A percentile compares a stretch with the other conserved stretches of the same genome.
phyloP scores from a whole-genome alignment of 352 stramenopile genomes.

The Labyrinthula sp. region DNA sequence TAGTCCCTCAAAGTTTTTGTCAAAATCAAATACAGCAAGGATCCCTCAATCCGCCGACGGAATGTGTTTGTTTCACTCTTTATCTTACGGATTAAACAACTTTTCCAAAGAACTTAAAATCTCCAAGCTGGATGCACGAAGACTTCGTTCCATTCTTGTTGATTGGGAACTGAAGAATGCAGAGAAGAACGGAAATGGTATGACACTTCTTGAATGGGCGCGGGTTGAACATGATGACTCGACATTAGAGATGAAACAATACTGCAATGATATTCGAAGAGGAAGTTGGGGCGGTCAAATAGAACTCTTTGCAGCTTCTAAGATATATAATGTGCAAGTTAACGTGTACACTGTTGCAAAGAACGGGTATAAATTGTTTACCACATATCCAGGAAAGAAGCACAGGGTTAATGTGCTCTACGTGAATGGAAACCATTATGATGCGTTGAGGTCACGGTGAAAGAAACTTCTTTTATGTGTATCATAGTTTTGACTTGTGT shows the following conservation, averaged over 20 bases:
- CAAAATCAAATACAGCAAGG: conserved; percentile 4
- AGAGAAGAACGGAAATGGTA: no score
- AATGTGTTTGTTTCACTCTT: conserved; percentile 55
- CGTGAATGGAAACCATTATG: conserved; percentile 35
- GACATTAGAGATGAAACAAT: conserved; percentile 17
- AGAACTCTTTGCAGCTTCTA: conserved; percentile 30
- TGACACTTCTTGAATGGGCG: no score
- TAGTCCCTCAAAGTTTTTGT: no score
- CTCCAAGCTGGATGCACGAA: no score
- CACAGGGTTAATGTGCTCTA: conserved; percentile 33
- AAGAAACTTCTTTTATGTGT: no score
- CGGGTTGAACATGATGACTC: no score
- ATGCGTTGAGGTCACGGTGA: no score
- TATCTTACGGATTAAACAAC: conserved; percentile 39
- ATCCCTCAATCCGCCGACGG: conserved; percentile 46
- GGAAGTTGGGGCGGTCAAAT: conserved; percentile 34
- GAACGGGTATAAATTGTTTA: no score
- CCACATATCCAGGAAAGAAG: conserved; percentile 20
- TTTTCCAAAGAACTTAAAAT: conserved; percentile 18
- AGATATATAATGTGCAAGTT: conserved; percentile 27
- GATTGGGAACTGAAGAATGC: no score
- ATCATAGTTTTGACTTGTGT: no score
- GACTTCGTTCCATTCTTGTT: no score
- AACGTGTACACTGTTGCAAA: conserved; percentile 34
- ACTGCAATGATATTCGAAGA: conserved; percentile 22